Conservation (phyloP, 257 asterid species). For the Plantago elongata region DNA sequence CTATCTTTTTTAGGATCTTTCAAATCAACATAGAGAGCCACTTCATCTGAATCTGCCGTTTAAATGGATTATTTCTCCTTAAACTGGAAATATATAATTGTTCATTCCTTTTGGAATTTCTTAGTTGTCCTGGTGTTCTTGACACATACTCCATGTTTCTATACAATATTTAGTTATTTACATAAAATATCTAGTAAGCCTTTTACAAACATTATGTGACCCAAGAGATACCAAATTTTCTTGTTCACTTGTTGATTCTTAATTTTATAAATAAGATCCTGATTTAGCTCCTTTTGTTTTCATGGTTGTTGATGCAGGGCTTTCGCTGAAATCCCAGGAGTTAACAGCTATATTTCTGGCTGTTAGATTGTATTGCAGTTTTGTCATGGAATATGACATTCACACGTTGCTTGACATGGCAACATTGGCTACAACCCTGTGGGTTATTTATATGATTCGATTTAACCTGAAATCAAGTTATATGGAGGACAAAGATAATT, state of each 20-base stretch:
- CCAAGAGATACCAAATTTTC: background rate
- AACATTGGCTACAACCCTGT: constrained; percentile 80
- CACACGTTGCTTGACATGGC: constrained; percentile 89
- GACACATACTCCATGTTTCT: background rate
- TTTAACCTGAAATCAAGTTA: constrained; percentile 72
- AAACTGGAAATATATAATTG: background rate
- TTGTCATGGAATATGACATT: constrained; percentile 95
- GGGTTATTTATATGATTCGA: constrained; percentile 89
- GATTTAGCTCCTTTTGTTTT: constrained; percentile 11
- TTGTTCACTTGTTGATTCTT: background rate
- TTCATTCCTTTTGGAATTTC: background rate
- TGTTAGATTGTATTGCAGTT: constrained; percentile 89
- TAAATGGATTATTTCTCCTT: background rate
- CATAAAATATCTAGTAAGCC: too few relatives aligned
- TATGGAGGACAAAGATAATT: constrained; percentile 83
- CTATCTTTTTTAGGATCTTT: too few relatives aligned
- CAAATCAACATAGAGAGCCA: too few relatives aligned
- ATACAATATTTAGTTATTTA: background rate
- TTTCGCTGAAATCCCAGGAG: constrained; percentile 95
- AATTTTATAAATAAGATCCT: constrained; percentile 13
- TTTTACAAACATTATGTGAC: background rate
- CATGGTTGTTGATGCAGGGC: constrained; percentile 41
- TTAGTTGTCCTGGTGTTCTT: background rate
- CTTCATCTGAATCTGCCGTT: too few relatives aligned
- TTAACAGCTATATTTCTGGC: constrained; percentile 87